phyloP scores from a whole-genome alignment of 164 flowering plant species.

The Cinnamomum micranthum region DNA sequence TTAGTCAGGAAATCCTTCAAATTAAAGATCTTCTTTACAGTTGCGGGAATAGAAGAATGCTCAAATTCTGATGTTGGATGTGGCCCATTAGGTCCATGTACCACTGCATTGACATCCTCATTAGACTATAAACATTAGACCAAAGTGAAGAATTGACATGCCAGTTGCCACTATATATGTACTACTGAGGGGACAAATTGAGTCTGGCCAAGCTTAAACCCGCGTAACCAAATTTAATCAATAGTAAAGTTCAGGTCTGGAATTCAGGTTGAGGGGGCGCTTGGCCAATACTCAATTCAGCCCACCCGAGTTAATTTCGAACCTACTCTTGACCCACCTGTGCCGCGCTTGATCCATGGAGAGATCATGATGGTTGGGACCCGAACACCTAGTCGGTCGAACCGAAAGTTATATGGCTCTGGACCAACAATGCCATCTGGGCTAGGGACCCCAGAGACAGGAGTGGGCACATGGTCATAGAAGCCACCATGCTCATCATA shows the following conservation, averaged over 20 bases:
- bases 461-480: slow-evolving; percentile 76
- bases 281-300: too few species aligned
- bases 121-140: too few species aligned
- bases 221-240: too few species aligned
- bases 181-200: too few species aligned
- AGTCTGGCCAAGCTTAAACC: too few species aligned
- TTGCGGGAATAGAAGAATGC: slow-evolving; percentile 89
- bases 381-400: slow-evolving; percentile 73
- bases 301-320: too few species aligned
- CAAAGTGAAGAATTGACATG: too few species aligned
- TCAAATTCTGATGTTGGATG: slow-evolving; percentile 64
- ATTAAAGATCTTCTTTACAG: slow-evolving; percentile 74
- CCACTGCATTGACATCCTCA: slow-evolving; percentile 37
- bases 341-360: slow-evolving; percentile 82
- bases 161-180: too few species aligned
- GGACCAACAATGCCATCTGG: slow-evolving; percentile 69
- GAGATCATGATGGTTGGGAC: slow-evolving; percentile 68
- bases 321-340: slow-evolving; percentile 30
- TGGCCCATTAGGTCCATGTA: slow-evolving; percentile 79
- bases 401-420: slow-evolving; percentile 51
- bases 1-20: slow-evolving; percentile 62
- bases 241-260: too few species aligned
- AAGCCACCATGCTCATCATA: slow-evolving; percentile 38
- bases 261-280: too few species aligned
- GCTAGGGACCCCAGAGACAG: slow-evolving; percentile 56